phyloP scores from a whole-genome alignment of 805 yeast species.

The Candida schatavii region DNA sequence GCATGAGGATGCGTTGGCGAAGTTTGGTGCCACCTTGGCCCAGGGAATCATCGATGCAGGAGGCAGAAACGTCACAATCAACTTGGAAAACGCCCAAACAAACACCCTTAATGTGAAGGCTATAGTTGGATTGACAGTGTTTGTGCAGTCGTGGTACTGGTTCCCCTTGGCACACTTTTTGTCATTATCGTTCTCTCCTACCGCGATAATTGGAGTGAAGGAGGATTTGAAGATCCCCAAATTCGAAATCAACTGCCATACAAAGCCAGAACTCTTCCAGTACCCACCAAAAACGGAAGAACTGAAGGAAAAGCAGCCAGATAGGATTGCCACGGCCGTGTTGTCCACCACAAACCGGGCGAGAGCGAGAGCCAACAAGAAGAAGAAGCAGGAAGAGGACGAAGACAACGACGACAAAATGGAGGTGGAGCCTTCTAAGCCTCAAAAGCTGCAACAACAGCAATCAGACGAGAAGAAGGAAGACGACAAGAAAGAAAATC shows the following conservation, averaged over 20 bases:
- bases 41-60: constrained; percentile 99
- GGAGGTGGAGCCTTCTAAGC: constrained; percentile 37
- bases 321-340: constrained; percentile 88
- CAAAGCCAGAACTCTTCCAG: constrained; percentile 74
- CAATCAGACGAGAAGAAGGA: constrained; percentile 12
- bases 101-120: constrained; percentile 89
- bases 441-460: constrained; percentile 16
- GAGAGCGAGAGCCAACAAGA: constrained; percentile 83
- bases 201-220: constrained; percentile 82
- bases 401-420: constrained; percentile 41
- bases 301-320: constrained; percentile 76
- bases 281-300: constrained; percentile 89
- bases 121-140: constrained; percentile 85
- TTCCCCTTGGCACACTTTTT: constrained; percentile 94
- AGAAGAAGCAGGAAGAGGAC: constrained; percentile 50
- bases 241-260: constrained; percentile 75
- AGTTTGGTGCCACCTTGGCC: constrained; percentile 94
- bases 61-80: constrained; percentile 95
- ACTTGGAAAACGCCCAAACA: constrained; percentile 82
- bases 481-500: constrained; percentile 20
- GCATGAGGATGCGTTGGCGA: constrained; percentile 95
- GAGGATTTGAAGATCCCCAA: constrained; percentile 85
- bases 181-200: constrained; percentile 88
- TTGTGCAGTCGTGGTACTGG: constrained; percentile 98
- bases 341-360: constrained; percentile 91